Conservation (phyloP, 352 stramenopile species). For the Phytophthora palmivora region DNA sequence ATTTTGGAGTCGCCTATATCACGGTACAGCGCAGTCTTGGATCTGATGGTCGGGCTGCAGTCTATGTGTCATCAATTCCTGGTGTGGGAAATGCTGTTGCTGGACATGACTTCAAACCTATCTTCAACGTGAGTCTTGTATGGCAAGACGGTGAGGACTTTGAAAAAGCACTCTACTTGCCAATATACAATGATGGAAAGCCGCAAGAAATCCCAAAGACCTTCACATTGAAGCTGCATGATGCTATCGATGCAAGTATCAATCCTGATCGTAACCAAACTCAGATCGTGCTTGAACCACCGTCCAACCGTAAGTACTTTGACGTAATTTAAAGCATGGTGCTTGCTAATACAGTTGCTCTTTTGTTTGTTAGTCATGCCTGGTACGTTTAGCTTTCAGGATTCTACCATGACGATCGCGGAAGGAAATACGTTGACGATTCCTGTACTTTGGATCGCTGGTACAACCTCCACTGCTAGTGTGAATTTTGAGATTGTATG, state of each 20-base stretch:
- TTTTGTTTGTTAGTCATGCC: conserved; percentile 44
- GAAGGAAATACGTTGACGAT: conserved; percentile 51
- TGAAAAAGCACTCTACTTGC: conserved; percentile 73
- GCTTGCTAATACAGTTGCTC: neutral
- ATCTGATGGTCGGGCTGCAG: conserved; percentile 60
- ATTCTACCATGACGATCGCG: conserved; percentile 32
- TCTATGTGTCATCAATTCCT: conserved; percentile 65
- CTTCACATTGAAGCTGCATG: conserved; percentile 68
- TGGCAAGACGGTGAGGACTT: conserved; percentile 78
- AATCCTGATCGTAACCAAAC: conserved; percentile 58
- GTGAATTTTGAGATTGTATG: conserved; percentile 55
- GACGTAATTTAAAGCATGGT: neutral
- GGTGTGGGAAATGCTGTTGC: conserved; percentile 55
- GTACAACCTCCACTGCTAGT: conserved; percentile 53
- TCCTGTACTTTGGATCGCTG: conserved; percentile 65
- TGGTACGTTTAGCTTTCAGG: conserved; percentile 63
- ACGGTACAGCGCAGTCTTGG: conserved; percentile 74
- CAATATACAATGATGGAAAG: conserved; percentile 62
- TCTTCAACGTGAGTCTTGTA: conserved; percentile 77
- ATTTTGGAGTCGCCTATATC: conserved; percentile 73
- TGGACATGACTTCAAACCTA: conserved; percentile 55
- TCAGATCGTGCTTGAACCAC: conserved; percentile 52
- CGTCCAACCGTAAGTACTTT: conserved; percentile 55
- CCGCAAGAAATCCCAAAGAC: conserved; percentile 59
- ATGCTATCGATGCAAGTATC: conserved; percentile 59